These are phyloP conservation scores for Cucumis sativus DNA, from an alignment of 306 rosid genomes.

Conservation along the genomic window DNA sequence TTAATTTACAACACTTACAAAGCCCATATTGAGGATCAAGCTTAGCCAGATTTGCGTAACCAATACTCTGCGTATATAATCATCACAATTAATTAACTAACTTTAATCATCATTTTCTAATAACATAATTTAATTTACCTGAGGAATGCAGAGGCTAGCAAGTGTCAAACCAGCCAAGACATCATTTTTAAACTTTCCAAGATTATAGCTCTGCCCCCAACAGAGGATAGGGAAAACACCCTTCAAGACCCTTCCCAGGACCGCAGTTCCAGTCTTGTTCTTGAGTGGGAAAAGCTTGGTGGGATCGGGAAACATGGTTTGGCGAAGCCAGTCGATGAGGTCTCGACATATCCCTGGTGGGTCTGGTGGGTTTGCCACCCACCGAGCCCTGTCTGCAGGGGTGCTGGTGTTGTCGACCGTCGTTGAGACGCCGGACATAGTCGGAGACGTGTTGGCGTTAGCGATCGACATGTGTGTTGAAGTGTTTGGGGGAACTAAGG, in stretches of 20 bases:
- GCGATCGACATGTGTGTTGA: constrained; percentile 13
- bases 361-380: constrained; percentile 53
- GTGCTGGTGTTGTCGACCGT: constrained; percentile 18
- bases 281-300: constrained; percentile 16
- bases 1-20: constrained; percentile 31
- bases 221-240: constrained; percentile 32
- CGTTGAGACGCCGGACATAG: not conserved
- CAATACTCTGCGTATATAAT: constrained; percentile 63
- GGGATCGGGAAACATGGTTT: not conserved
- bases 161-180: constrained; percentile 57
- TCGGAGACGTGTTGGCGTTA: not conserved
- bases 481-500: constrained; percentile 36
- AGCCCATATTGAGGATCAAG: constrained; percentile 86
- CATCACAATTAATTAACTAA: not conserved
- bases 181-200: constrained; percentile 30
- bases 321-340: constrained; percentile 15
- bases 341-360: constrained; percentile 38
- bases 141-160: constrained; percentile 71
- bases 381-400: constrained; percentile 13
- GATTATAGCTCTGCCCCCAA: constrained; percentile 33
- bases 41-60: constrained; percentile 77
- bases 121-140: constrained; percentile 22
- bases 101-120: no score
- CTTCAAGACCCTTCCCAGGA: constrained; percentile 5
- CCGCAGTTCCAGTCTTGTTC: constrained; percentile 18